Evolutionary conservation across 129 eudicot species (phyloP), one percentile per base, ranked within the genome.

Genomic region (Lactuca sativa): DNA sequence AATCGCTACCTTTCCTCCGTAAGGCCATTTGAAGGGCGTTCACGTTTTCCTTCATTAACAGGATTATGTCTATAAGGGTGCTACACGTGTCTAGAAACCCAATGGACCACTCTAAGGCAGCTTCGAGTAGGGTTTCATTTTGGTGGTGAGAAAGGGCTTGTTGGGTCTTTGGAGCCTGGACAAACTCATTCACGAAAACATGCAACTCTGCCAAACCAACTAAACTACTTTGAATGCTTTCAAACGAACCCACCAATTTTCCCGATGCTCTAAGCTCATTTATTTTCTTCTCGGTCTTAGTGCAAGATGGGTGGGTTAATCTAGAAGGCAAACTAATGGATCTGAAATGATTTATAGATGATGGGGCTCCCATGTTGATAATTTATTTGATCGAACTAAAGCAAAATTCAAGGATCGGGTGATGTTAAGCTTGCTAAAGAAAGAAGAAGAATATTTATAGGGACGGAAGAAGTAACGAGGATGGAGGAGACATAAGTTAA

Each of bases 11-110:
- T 69, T 79, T 85, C 30, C 87, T 58, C 12, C 87, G 74, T 4
- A 82, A 44, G 0, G 82, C 82, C 3, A 84, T 82, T 56, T 82
- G 90, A 37, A 85, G 80, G 36, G 60, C 53, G 44, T 61, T 77
- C 1, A 79, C 78, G 15, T 75, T 75, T 79, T 83, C 80, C 58
- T 55, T 84, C 71, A 80, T 69, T 58, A 44, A 1, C 33, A 40
- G 4, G 36, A 81, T 15, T 34, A 81, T 8, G 58, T 77, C 82
- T 11, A 70, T 30, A 7, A 69, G 65, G 15, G 69, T 36, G 59
- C 60, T 62, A 63, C 82, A 77, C 11, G 76, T 55, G 48, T 82
- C 82, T 21, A 82, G 73, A 30, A 81, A 25, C 52, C 56, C 72
- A 12, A 81, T 30, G 4, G 82, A 81, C 14, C 74, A 47, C 10